Evolutionary conservation across 2,329 filamentous ascomycete species (phyloP), one percentile per base, ranked within the genome.

Genomic region (Aureobasidium sp.): DNA sequence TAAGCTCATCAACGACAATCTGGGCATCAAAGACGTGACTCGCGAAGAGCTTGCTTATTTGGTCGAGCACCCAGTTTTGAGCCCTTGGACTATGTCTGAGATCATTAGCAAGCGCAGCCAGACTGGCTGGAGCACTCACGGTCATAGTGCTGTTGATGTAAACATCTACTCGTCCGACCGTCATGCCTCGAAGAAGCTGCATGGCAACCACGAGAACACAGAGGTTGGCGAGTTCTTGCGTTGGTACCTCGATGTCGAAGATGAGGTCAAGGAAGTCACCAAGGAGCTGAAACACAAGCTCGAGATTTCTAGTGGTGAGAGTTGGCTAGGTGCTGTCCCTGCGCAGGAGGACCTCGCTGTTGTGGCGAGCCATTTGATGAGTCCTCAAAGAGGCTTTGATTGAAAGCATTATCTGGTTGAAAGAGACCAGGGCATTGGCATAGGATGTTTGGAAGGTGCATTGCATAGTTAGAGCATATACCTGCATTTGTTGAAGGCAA

Each of bases 141-240:
- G 94, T 32, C 94, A 99, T 64, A 70, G 71, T 71, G 94, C 88
- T 57, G 91, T 94, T 8, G 94, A 99, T 72, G 94, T 99, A 53
- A 99, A 99, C 74, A 90, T 99, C 67, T 99, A 97, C 77, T 88
- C 89, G 58, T 92, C 89, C 0, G 86, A 89, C 3, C 80, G 84
- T 0, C 80, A 83, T 41, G 77, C 79, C 34, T 84, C 87, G 0
- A 81, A 83, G 47, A 79, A 82, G 15, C 80, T 96, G 7, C 78
- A 84, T 3, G 93, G 93, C 8, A 97, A 97, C 73, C 87, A 95
- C 61, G 94, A 99, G 79, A 99, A 99, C 72, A 97, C 87, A 0
- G 91, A 97, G 29, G 82, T 99, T 0, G 94, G 94, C 37, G 79
- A 83, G 48, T 99, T 97, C 73, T 76, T 99, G 63, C 79, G 85